Base-by-base conservation (phyloP, 2,329 filamentous ascomycete species). In the Botrytis tulipae region DNA sequence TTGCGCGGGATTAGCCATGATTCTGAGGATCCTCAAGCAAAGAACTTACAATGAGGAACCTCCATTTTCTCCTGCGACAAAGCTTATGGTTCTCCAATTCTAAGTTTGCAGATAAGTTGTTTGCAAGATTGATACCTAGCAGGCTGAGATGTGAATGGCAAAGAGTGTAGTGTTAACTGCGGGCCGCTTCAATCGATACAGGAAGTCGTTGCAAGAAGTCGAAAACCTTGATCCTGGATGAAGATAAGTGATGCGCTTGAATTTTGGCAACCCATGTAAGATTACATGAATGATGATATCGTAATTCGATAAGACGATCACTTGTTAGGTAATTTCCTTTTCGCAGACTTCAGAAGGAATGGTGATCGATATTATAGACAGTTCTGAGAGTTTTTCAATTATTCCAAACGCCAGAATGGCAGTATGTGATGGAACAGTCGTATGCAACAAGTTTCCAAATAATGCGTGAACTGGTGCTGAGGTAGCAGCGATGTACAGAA, bases 1-100 rank as follows among this genome's bases (percentile, higher is more conserved):
- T 80, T 68, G 51, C 75, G 74, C 59, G 59, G n/a, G 16, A 40
- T 73, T 70, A 73, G 71, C 65, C 37, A n/a, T n/a, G 40, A 72
- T 29, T 37, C 37, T 25, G 14, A 69, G 40, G 9, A 37, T 8
- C 54, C 9, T 35, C n/a, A 3, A 60, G 44, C n/a, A 63, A 57
- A 9, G 7, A 42, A 63, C 71, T 65, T 16, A 74, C 73, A 59
- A 42, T 59, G 65, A 29, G 70, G 57, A n/a, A 65, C 32, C 59
- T 67, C 71, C 72, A 73, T 67, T 59, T 73, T 73, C 57, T 73
- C 51, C n/a, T n/a, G 46, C 44, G 73, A 40, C 59, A 74, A 73
- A 35, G 66, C 66, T 32, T 67, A 14, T 65, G 51, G 54, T 59
- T 74, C 61, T 46, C 66, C 59, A 66, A 73, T 71, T 35, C 25